Base-by-base conservation (phyloP, 2,329 filamentous ascomycete genomes). In the Fusarium pseudograminearum region DNA sequence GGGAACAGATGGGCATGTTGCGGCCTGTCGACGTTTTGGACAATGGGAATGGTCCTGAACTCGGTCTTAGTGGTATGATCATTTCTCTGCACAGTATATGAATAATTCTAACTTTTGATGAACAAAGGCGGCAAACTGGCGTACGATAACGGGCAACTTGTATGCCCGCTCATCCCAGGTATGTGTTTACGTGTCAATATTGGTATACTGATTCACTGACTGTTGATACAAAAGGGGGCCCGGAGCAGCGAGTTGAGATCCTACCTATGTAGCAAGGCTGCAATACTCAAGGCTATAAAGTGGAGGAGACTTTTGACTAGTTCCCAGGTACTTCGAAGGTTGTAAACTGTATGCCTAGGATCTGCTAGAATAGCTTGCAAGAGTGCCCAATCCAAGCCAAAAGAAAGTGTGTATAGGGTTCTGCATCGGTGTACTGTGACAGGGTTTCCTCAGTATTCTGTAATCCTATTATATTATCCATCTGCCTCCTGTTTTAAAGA, bases 41-140 rank as follows among this genome's bases (percentile, higher is more conserved):
- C 1, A 9, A 15, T 3, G 60, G 12, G 4, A 7, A 15, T 3
- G 41, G 48, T 5, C 24, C 9, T 1, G 26, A 58, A 24, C n/a
- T 69, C 9, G 67, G 14, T 0, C 55, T 70, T 4, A 20, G 11
- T n/a, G 66, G 67, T 70, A 44, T 11, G n/a, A 5, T 4, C 2
- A 9, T 12, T 0, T 4, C 15, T 18, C 6, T 4, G 5, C 7
- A 40, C 2, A 20, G n/a, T n/a, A n/a, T n/a, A n/a, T n/a, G 5
- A 14, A 14, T 2, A 8, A 16, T 2, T 26, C 40, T 64, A 3
- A 64, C 6, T 16, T 16, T 11, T 1, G 9, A 3, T 33, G 9
- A 10, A 36, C 1, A 15, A 7, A 64, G 58, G 24, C 5, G 12
- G n/a, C 2, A 34, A 20, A 6, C n/a, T 63, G 26, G 59, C 26